phyloP scores from a whole-genome alignment of 768 basidiomycete genomes.

The Pleurotus salmoneostramineus region DNA sequence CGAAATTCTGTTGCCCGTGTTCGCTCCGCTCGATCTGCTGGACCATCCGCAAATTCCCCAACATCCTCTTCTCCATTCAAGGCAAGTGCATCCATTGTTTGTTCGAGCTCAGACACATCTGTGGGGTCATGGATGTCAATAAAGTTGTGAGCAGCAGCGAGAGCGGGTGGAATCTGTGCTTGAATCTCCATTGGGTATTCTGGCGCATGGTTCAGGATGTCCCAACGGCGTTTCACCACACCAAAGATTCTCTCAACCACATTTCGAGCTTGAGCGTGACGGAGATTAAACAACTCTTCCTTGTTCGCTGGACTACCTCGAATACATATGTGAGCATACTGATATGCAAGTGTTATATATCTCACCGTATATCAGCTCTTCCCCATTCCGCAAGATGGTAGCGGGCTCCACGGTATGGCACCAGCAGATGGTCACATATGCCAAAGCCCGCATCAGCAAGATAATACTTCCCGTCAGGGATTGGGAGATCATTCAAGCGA shows the following conservation, averaged over 20 bases:
- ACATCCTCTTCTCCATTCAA: too few relatives aligned
- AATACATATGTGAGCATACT: slow-evolving; percentile 3
- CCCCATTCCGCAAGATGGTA: slow-evolving; percentile 37
- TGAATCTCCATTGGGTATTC: slow-evolving; percentile 19
- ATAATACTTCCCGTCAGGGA: slow-evolving; percentile 27
- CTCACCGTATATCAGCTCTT: slow-evolving; percentile 12
- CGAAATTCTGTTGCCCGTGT: slow-evolving; percentile 4
- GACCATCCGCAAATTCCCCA: not conserved
- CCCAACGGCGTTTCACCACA: slow-evolving; percentile 24
- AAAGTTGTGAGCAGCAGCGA: slow-evolving; percentile 24
- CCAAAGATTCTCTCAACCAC: slow-evolving; percentile 35
- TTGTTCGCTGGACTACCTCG: slow-evolving; percentile 24
- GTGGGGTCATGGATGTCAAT: slow-evolving; percentile 19
- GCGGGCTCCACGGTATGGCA: slow-evolving; percentile 30
- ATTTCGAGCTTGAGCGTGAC: slow-evolving; percentile 33
- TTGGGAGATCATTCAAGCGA: slow-evolving; percentile 18
- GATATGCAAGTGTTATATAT: slow-evolving; percentile 7
- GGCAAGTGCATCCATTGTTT: not conserved
- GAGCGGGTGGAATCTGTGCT: slow-evolving; percentile 17
- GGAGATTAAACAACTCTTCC: slow-evolving; percentile 38
- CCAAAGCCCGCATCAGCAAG: slow-evolving; percentile 34
- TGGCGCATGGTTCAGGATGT: slow-evolving; percentile 15
- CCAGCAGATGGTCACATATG: slow-evolving; percentile 26
- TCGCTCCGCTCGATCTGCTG: slow-evolving; percentile 4
- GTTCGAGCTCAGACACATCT: not conserved